Evolutionary conservation across 495 filamentous ascomycete species (phyloP), one percentile per base, ranked within the genome.

Genomic region (Viridothelium virens): DNA sequence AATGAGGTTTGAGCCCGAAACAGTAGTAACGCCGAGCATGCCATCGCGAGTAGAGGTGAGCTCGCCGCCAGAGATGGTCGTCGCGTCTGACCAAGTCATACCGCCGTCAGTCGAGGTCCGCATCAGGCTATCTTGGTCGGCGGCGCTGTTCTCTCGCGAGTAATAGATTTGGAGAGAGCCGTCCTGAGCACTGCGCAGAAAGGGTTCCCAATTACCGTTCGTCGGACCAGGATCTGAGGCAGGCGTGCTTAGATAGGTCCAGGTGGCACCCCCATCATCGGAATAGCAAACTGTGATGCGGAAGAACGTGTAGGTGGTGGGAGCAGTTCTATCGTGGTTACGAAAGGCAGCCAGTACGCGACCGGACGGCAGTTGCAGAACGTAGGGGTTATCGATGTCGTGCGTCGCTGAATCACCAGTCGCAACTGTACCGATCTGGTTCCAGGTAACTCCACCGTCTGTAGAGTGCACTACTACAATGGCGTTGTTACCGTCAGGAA

Each of bases 271-370:
- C 56, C 77, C 78, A 69, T 88, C 83, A 11, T 66, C 73, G 34
- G 83, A 86, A 46, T 79, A 76, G 69, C 82, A 87, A 14, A 87
- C 78, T 0, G 83, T 86, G 71, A 88, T 87, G 34, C 85, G 85
- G 75, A 83, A 87, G 70, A 78, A 77, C 0, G 79, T 82, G 67
- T 80, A 83, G 1, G 72, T 76, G 31, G 75, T 72, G 38, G 33
- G 70, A 0, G 74, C 75, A 0, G 77, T 72, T 2, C 77, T 73
- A 63, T 86, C 81, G 70, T 87, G 85, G 71, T 87, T 86, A 37
- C 85, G 81, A 70, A 85, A 87, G 0, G 85, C 84, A 6, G 79
- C 81, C 0, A 88, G 76, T 31, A 88, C 77, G 0, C 76, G 75
- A 0, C 78, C 78, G 2, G 77, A 77, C 1, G 81, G 75, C 0